Evolutionary conservation across 2,329 filamentous ascomycete species (phyloP).

Genomic region (Fusarium sp.): DNA sequence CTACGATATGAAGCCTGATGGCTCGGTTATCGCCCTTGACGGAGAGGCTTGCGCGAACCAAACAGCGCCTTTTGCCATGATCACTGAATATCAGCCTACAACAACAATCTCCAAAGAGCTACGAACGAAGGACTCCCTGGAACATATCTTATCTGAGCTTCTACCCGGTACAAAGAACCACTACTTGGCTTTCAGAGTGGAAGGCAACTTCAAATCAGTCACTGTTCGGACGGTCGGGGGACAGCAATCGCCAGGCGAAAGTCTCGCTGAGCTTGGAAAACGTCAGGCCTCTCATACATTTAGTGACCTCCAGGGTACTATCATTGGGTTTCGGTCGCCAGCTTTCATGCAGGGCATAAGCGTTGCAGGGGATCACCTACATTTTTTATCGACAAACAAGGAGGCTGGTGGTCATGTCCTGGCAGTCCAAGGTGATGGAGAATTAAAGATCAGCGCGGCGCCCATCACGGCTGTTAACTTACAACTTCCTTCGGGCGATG

Average conservation of each 20-base stretch:
- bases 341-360: constrained; percentile 35
- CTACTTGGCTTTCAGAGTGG: constrained; percentile 14
- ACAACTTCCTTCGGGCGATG: constrained; percentile 6
- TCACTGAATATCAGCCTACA: constrained; percentile 12
- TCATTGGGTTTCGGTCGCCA: constrained; percentile 30
- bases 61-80: constrained; percentile 33
- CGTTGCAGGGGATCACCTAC: constrained; percentile 34
- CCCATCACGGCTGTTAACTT: constrained; percentile 15
- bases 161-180: constrained; percentile 22
- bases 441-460: constrained; percentile 11
- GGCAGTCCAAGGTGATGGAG: constrained; percentile 12
- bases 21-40: constrained; percentile 14
- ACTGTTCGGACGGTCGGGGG: constrained; percentile 27
- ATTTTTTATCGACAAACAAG: constrained; percentile 13
- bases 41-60: neutral
- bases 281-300: constrained; percentile 26
- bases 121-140: constrained; percentile 5
- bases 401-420: constrained; percentile 30
- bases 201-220: constrained; percentile 20
- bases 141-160: neutral
- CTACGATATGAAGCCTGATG: constrained; percentile 37
- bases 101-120: neutral
- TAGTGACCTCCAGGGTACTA: neutral
- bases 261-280: constrained; percentile 33
- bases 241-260: constrained; percentile 24